These are phyloP conservation scores for Paecilomyces sp. DNA, from an alignment of 2,329 filamentous ascomycete genomes.

Conservation along the genomic window DNA sequence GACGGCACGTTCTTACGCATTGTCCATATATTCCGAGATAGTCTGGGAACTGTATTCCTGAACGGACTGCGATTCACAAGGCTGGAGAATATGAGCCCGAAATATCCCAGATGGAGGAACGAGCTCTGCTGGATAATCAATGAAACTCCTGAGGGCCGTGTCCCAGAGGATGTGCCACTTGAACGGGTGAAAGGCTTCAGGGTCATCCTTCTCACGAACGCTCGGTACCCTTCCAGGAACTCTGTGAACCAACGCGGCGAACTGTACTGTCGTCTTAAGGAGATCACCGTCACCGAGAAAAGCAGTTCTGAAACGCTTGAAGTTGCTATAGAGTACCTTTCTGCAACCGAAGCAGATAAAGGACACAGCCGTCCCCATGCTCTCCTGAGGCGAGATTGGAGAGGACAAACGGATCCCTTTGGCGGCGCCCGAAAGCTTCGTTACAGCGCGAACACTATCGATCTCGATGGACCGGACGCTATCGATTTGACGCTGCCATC, in stretches of 20 bases:
- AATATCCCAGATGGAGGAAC: conserved; percentile 32
- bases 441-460: not conserved
- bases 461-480: not conserved
- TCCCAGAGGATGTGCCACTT: conserved; percentile 33
- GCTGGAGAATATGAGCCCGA: conserved; percentile 21
- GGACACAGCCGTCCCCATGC: conserved; percentile 6
- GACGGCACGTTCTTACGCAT: conserved; percentile 38
- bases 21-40: conserved; percentile 23
- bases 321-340: conserved; percentile 22
- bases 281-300: conserved; percentile 12
- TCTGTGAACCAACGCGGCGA: conserved; percentile 24
- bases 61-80: conserved; percentile 31
- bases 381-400: conserved; percentile 23
- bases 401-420: conserved; percentile 23
- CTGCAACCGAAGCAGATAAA: conserved; percentile 21
- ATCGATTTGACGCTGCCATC: conserved; percentile 15
- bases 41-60: conserved; percentile 20
- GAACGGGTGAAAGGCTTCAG: conserved; percentile 34
- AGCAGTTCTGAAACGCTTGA: conserved; percentile 3
- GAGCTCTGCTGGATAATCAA: conserved; percentile 40
- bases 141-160: conserved; percentile 19
- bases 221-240: conserved; percentile 32
- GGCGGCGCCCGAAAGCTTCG: conserved; percentile 12
- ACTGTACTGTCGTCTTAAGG: conserved; percentile 27
- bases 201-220: conserved; percentile 50